Evolutionary conservation across 495 filamentous ascomycete species (phyloP), one percentile per base, ranked within the genome.

Genomic region (Penicillium lividum): DNA sequence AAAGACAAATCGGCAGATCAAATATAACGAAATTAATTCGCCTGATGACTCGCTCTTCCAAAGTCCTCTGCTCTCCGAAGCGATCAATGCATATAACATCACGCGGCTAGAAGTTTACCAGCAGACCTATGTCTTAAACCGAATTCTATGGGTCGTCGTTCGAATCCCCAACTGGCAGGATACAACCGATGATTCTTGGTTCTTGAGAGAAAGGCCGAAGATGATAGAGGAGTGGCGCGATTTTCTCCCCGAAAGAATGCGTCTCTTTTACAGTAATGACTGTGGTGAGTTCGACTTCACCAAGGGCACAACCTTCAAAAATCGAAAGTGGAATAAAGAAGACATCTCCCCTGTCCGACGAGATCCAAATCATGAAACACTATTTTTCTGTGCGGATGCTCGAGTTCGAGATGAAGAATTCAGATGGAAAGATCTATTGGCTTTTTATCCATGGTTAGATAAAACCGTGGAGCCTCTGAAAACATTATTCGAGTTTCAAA

Each of bases 221-320:
- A 63, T 78, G 38, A 58, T 81, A 2, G 71, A 76, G 58, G 78
- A 82, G 62, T 86, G 84, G 72, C 59, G 56, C 8, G 72, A 73
- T 46, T 81, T 84, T 45, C 56, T 86, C 13, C 80, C 75, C 0
- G 64, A 68, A 18, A 52, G 53, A 0, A 62, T 76, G 28, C 46
- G 27, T 0, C 57, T 64, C 11, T 57, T 68, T 33, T 70, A 61
- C 31, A 42, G 30, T 46, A 30, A 53, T 11, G n/a, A 59, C 0
- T 49, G 29, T 3, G 61, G 64, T 9, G 4, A 15, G 38, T n/a
- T 67, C 29, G 42, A 55, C 0, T 62, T 67, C 36, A 3, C 27
- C 13, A 64, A 57, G 9, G 34, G 22, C 4, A 22, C 22, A 22
- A 22, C 22, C 22, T 46, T 54, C 29, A 31, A 45, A 25, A 45